These are phyloP conservation scores for Actinomortierella wolfii DNA, from an alignment of 371 early-diverging fungal species.

Conservation along the genomic window DNA sequence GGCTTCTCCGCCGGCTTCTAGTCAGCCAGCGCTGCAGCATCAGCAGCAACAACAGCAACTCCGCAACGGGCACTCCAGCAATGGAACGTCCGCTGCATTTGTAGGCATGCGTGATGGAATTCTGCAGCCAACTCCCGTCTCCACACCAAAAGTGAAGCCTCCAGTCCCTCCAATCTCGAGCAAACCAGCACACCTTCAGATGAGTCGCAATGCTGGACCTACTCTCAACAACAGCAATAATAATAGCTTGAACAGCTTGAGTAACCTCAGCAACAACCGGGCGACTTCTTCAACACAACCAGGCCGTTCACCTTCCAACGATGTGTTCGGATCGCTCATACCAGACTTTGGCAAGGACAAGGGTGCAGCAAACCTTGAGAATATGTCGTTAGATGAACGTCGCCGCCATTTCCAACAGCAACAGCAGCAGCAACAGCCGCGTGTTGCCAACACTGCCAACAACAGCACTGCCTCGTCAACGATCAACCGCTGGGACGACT, in stretches of 20 bases:
- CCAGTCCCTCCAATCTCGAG: constrained; percentile 26
- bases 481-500: too few species aligned
- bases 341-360: constrained; percentile 22
- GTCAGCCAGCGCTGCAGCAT: background rate
- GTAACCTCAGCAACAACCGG: too few species aligned
- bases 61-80: background rate
- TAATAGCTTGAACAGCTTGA: too few species aligned
- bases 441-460: too few species aligned
- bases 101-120: background rate
- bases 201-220: constrained; percentile 31
- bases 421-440: constrained; percentile 7
- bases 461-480: too few species aligned
- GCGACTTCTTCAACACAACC: too few species aligned
- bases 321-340: constrained; percentile 39
- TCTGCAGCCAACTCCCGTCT: too few species aligned
- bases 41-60: background rate
- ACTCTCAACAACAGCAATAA: constrained; percentile 10
- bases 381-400: constrained; percentile 37
- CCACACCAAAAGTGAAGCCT: constrained; percentile 14
- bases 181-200: constrained; percentile 38
- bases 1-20: constrained; percentile 17
- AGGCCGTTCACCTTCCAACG: constrained; percentile 12
- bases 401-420: constrained; percentile 37
- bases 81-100: background rate
- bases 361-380: constrained; percentile 9